Conservation (phyloP, 495 filamentous ascomycete genomes). For the Penicillium ochrochloron region DNA sequence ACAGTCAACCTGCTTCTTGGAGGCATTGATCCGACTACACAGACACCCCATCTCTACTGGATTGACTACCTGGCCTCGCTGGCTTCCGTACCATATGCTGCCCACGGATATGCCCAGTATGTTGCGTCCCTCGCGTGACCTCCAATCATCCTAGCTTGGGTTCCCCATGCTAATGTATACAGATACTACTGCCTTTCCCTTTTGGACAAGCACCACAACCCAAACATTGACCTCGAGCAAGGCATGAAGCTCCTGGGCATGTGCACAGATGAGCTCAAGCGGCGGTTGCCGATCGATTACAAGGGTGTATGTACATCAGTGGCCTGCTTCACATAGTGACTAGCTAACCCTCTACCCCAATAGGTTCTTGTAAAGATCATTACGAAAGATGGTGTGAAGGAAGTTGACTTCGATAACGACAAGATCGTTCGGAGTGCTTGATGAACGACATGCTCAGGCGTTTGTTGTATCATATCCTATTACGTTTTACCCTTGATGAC, state of each 20-base stretch:
- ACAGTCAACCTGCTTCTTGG: slow-evolving; percentile 94
- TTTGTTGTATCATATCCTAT: slow-evolving; percentile 52
- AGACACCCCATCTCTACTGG: slow-evolving; percentile 92
- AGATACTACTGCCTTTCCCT: slow-evolving; percentile 94
- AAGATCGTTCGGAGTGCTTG: slow-evolving; percentile 71
- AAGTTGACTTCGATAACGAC: slow-evolving; percentile 80
- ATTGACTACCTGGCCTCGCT: slow-evolving; percentile 92
- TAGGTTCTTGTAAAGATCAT: slow-evolving; percentile 87
- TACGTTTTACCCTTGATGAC: slow-evolving; percentile 38
- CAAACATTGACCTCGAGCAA: slow-evolving; percentile 83
- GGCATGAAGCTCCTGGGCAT: slow-evolving; percentile 88
- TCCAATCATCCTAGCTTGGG: slow-evolving; percentile 1
- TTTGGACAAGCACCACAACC: slow-evolving; percentile 97
- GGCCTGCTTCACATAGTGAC: background rate
- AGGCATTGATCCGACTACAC: slow-evolving; percentile 84
- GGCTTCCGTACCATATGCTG: slow-evolving; percentile 89
- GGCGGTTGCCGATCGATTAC: slow-evolving; percentile 95
- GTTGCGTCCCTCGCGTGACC: slow-evolving; percentile 38
- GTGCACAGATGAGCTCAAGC: slow-evolving; percentile 96
- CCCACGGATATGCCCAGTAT: slow-evolving; percentile 97
- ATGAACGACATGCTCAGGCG: slow-evolving; percentile 36
- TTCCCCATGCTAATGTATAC: slow-evolving; percentile 26
- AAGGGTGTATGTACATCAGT: slow-evolving; percentile 68
- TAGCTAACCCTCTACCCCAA: slow-evolving; percentile 22
- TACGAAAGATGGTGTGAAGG: slow-evolving; percentile 86